Conservation (phyloP, 2,329 filamentous ascomycete species). For the Sarocladium brachiariae region DNA sequence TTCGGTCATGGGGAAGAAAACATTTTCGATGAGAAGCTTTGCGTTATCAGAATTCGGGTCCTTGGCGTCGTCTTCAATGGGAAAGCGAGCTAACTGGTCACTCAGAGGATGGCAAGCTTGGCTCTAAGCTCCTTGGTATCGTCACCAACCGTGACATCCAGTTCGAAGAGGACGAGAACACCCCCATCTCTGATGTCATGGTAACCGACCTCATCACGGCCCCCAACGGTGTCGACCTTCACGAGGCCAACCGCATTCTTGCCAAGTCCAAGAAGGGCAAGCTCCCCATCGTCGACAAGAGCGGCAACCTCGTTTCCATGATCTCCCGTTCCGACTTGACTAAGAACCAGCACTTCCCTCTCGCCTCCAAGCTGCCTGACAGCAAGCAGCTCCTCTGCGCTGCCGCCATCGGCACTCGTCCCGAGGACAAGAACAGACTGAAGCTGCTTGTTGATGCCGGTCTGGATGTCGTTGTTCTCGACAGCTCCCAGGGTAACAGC, state of each 20-base stretch:
- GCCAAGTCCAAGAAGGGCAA: slow-evolving; percentile 98
- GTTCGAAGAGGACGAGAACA: slow-evolving; percentile 72
- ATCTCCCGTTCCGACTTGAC: slow-evolving; percentile 92
- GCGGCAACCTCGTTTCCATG: slow-evolving; percentile 83
- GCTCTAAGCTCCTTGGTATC: slow-evolving; percentile 94
- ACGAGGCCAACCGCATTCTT: slow-evolving; percentile 88
- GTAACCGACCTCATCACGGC: slow-evolving; percentile 91
- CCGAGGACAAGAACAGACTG: slow-evolving; percentile 83
- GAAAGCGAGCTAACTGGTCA: slow-evolving; percentile 33
- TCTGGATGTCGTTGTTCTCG: slow-evolving; percentile 88
- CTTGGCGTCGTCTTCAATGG: too few relatives aligned
- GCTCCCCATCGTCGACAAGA: slow-evolving; percentile 80
- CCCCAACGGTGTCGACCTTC: slow-evolving; percentile 69
- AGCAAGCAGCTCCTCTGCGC: slow-evolving; percentile 97
- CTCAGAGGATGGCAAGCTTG: slow-evolving; percentile 81
- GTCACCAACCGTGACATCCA: slow-evolving; percentile 97
- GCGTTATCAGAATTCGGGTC: too few relatives aligned
- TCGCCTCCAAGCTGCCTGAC: slow-evolving; percentile 90
- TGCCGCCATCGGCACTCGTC: slow-evolving; percentile 89
- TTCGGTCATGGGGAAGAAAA: slow-evolving; percentile 69
- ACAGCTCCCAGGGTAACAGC: slow-evolving; percentile 96
- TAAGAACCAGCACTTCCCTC: slow-evolving; percentile 96
- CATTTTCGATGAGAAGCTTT: slow-evolving; percentile 14
- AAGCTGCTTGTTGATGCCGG: slow-evolving; percentile 88
- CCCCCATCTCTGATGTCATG: slow-evolving; percentile 85